A percentile compares a stretch with the other conserved stretches of the same genome.
phyloP scores from a whole-genome alignment of 257 asterid species.

The Orobanche coerulescens region DNA sequence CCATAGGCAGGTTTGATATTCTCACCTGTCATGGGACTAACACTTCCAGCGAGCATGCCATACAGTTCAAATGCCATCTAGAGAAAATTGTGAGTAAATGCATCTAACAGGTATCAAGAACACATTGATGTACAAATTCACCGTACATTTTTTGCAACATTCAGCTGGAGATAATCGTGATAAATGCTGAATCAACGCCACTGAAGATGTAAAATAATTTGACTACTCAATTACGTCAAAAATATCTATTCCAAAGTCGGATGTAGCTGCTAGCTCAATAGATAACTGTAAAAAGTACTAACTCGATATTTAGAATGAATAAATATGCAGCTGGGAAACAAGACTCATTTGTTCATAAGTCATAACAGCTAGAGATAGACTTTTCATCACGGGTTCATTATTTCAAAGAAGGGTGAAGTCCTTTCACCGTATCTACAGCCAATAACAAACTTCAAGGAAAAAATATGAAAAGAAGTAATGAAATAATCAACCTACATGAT shows the following conservation, averaged over 20 bases:
- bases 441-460: background rate
- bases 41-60: conserved; percentile 91
- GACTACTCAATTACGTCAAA: too few species aligned
- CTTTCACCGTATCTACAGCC: background rate
- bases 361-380: conserved; percentile 1
- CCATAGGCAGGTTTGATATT: conserved; percentile 88
- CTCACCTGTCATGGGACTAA: conserved; percentile 94
- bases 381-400: background rate
- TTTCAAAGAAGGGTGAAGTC: background rate
- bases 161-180: too few species aligned
- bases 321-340: too few species aligned
- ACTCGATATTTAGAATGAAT: too few species aligned
- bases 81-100: conserved; percentile 8
- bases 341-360: too few species aligned
- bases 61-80: conserved; percentile 95
- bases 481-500: conserved; percentile 55
- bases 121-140: too few species aligned
- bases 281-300: too few species aligned
- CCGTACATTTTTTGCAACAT: too few species aligned
- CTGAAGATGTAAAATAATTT: too few species aligned
- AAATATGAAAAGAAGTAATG: background rate
- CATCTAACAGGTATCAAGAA: background rate
- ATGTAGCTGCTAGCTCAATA: too few species aligned
- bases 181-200: too few species aligned
- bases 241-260: too few species aligned